Evolutionary conservation across 2,329 filamentous ascomycete species (phyloP).

Genomic region (Colletotrichum lini): DNA sequence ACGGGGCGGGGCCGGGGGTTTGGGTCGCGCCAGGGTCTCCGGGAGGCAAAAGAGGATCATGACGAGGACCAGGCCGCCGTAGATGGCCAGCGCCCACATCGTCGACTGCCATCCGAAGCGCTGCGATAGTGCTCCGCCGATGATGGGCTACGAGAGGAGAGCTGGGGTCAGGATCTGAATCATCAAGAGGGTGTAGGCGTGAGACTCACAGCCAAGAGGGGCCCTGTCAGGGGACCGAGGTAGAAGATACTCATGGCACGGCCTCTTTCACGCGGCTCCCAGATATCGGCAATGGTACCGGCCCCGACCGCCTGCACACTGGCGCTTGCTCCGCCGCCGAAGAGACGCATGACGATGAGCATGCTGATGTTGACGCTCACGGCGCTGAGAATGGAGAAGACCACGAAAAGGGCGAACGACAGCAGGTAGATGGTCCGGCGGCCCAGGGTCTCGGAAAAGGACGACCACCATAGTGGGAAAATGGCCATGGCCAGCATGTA

Average conservation of each 20-base stretch:
- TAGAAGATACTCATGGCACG: slow-evolving; percentile 89
- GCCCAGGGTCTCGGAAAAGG: slow-evolving; percentile 81
- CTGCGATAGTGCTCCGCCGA: slow-evolving; percentile 81
- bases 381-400: slow-evolving; percentile 80
- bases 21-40: slow-evolving; percentile 70
- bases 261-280: slow-evolving; percentile 80
- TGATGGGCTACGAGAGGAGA: slow-evolving; percentile 67
- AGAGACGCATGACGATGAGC: slow-evolving; percentile 82
- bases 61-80: slow-evolving; percentile 71
- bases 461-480: slow-evolving; percentile 90
- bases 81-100: slow-evolving; percentile 83
- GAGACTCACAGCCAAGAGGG: slow-evolving; percentile 69
- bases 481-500: slow-evolving; percentile 90
- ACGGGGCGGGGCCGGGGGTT: slow-evolving; percentile 38
- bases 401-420: slow-evolving; percentile 79
- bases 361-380: slow-evolving; percentile 79
- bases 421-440: slow-evolving; percentile 84
- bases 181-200: not conserved
- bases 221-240: slow-evolving; percentile 82
- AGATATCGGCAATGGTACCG: slow-evolving; percentile 86
- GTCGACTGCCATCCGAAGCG: slow-evolving; percentile 81
- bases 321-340: slow-evolving; percentile 82
- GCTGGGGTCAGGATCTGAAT: no score
- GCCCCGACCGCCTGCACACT: slow-evolving; percentile 88
- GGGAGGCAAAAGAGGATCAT: slow-evolving; percentile 74